A percentile compares a stretch with the other conserved stretches of the same genome.
These are phyloP conservation scores for Penicillium sp. DNA, from an alignment of 2,329 filamentous ascomycete species.

Conservation along the genomic window DNA sequence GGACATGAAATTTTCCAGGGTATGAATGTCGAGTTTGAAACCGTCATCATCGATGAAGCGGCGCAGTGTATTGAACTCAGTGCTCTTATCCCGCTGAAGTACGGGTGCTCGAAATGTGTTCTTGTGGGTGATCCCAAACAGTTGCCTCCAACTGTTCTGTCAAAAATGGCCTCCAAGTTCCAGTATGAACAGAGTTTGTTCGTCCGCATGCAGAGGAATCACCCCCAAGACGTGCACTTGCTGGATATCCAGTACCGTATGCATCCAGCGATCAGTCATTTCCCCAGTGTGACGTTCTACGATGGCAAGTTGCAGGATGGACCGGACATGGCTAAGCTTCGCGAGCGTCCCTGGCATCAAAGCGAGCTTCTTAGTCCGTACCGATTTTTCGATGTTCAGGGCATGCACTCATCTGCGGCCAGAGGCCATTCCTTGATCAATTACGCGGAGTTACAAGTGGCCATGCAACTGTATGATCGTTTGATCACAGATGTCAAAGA, in stretches of 20 bases:
- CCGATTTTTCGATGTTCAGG: slow-evolving; percentile 94
- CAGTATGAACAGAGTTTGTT: slow-evolving; percentile 98
- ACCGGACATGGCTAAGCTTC: slow-evolving; percentile 72
- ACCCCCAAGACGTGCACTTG: slow-evolving; percentile 82
- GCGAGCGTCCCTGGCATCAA: slow-evolving; percentile 79
- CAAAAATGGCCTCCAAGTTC: slow-evolving; percentile 84
- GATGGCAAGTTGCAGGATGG: slow-evolving; percentile 84
- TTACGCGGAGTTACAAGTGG: slow-evolving; percentile 78
- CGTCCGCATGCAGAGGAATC: slow-evolving; percentile 94
- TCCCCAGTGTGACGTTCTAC: slow-evolving; percentile 90
- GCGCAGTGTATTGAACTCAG: slow-evolving; percentile 97
- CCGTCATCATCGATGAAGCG: slow-evolving; percentile 96
- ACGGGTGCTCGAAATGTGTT: slow-evolving; percentile 94
- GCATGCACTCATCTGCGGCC: slow-evolving; percentile 75
- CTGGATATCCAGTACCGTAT: slow-evolving; percentile 99
- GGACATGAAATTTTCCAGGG: slow-evolving; percentile 97
- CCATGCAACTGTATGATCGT: slow-evolving; percentile 78
- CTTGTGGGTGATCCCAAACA: slow-evolving; percentile 98
- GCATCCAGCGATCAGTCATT: slow-evolving; percentile 93
- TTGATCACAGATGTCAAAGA: slow-evolving; percentile 69
- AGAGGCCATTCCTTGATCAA: slow-evolving; percentile 91
- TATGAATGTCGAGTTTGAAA: slow-evolving; percentile 94
- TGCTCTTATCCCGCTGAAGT: slow-evolving; percentile 93
- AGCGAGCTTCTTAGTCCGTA: slow-evolving; percentile 83
- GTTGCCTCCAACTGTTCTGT: slow-evolving; percentile 90